Evolutionary conservation across 768 basidiomycete genomes (phyloP), one percentile per base, ranked within the genome.

Genomic region (Pholiota conissans): DNA sequence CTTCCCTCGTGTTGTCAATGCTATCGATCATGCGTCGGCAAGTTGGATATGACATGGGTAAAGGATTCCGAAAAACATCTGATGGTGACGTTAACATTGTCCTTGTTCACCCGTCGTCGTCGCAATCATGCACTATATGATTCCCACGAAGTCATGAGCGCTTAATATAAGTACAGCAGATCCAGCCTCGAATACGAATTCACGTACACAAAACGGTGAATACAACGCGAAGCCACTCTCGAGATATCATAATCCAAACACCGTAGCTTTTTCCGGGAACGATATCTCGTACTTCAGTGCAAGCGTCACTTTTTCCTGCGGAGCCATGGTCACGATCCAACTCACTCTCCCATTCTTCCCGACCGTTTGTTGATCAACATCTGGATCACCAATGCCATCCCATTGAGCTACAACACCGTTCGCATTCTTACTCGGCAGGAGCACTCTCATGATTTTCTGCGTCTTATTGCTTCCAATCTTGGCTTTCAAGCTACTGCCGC

Each of bases 281-380:
- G 67, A 61, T 4, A 77, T 71, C 59, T 78, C 77, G 65, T 71
- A 79, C 35, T 74, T 69, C 55, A 77, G 42, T 6, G 86, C 4
- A 49, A 77, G 62, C 32, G 67, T 69, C 14, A 71, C 45, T 29
- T 67, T 74, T 5, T 63, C 66, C 50, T 70, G 71, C 13, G 73
- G 52, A 20, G 71, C 66, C 8, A 75, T 39, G 2, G 61, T 55
- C 37, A 73, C 72, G 8, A 67, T 40, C 73, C 73, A 77, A 24
- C 65, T 64, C 10, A 77, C 57, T 56, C 71, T 70, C 18, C 75
- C 74, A 54, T 74, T 67, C 51, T 66, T 71, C 14, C 73, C 72
- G n/a, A 71, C 53, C 13, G 49, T 50, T 29, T 61, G 61, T 24
- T 56, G 52, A n/a, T 70, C 67, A 2, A 63, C 63, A 54, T 69